Evolutionary conservation across 2,329 filamentous ascomycete species (phyloP).

Genomic region (Metarhizium anisopliae): DNA sequence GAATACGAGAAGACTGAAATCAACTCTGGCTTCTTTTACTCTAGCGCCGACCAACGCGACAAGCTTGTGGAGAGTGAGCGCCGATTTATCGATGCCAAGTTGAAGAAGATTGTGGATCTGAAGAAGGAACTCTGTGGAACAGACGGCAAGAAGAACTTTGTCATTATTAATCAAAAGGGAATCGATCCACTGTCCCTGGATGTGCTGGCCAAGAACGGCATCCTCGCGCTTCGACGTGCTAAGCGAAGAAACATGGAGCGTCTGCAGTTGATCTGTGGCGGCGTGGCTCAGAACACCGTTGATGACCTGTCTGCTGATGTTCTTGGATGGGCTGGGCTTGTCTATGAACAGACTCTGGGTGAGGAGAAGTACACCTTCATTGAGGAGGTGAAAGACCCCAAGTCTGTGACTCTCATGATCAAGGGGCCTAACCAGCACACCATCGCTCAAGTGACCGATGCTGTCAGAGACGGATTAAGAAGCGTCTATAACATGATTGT

Average conservation of each 20-base stretch:
- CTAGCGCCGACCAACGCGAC: conserved; percentile 89
- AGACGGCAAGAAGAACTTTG: conserved; percentile 90
- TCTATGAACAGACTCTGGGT: conserved; percentile 94
- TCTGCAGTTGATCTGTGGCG: conserved; percentile 88
- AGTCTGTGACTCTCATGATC: conserved; percentile 94
- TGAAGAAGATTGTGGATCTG: conserved; percentile 93
- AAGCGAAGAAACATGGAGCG: conserved; percentile 99
- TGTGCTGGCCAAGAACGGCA: conserved; percentile 95
- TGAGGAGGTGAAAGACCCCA: conserved; percentile 97
- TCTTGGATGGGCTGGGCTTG: conserved; percentile 89
- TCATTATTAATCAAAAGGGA: conserved; percentile 98
- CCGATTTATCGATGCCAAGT: conserved; percentile 88
- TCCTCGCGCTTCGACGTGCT: conserved; percentile 84
- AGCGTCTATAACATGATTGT: conserved; percentile 99
- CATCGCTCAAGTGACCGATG: conserved; percentile 93
- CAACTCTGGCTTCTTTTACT: conserved; percentile 99
- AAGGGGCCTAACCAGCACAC: conserved; percentile 97
- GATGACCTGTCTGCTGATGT: conserved; percentile 83
- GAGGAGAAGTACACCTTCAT: conserved; percentile 99
- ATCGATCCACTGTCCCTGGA: conserved; percentile 95
- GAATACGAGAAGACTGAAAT: conserved; percentile 99
- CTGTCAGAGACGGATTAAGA: conserved; percentile 86
- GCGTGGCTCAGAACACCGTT: conserved; percentile 87
- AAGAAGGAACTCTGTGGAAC: conserved; percentile 96
- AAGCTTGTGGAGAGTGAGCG: conserved; percentile 98